These are phyloP conservation scores for Lithohypha guttulata DNA, from an alignment of 2,329 filamentous ascomycete species.

Conservation along the genomic window DNA sequence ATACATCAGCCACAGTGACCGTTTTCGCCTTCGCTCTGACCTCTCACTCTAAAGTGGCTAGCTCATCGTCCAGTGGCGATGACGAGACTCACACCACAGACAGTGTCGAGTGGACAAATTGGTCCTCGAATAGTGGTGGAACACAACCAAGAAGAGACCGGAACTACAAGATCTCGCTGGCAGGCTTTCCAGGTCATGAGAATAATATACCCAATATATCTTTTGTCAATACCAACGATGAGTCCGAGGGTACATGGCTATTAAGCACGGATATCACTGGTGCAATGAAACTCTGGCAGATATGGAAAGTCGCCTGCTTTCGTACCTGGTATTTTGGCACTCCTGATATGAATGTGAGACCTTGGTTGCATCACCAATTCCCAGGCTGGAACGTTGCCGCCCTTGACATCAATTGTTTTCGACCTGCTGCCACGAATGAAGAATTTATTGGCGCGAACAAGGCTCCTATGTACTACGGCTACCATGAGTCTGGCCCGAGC, in stretches of 20 bases:
- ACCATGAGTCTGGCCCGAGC: slow-evolving; percentile 14
- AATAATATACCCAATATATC: slow-evolving; percentile 48
- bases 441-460: slow-evolving; percentile 30
- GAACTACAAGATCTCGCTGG: slow-evolving; percentile 34
- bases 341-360: slow-evolving; percentile 7
- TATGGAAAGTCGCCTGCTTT: slow-evolving; percentile 31
- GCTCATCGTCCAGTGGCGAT: slow-evolving; percentile 17
- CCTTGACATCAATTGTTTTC: slow-evolving; percentile 35
- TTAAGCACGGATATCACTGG: slow-evolving; percentile 47
- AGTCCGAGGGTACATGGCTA: slow-evolving; percentile 46
- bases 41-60: slow-evolving; percentile 24
- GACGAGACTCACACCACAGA: slow-evolving; percentile 11
- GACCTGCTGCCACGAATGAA: slow-evolving; percentile 25
- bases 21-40: slow-evolving; percentile 31
- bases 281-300: slow-evolving; percentile 39
- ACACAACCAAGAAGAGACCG: slow-evolving; percentile 24
- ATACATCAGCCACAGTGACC: slow-evolving; percentile 19
- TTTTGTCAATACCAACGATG: slow-evolving; percentile 49
- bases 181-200: slow-evolving; percentile 27
- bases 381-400: slow-evolving; percentile 38
- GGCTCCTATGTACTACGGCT: slow-evolving; percentile 16
- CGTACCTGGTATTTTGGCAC: slow-evolving; percentile 22
- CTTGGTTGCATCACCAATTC: slow-evolving; percentile 16
- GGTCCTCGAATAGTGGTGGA: slow-evolving; percentile 7
- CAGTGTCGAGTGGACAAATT: slow-evolving; percentile 17